phyloP scores from a whole-genome alignment of 2,329 filamentous ascomycete genomes.

The Hirsutella rhossiliensis region DNA sequence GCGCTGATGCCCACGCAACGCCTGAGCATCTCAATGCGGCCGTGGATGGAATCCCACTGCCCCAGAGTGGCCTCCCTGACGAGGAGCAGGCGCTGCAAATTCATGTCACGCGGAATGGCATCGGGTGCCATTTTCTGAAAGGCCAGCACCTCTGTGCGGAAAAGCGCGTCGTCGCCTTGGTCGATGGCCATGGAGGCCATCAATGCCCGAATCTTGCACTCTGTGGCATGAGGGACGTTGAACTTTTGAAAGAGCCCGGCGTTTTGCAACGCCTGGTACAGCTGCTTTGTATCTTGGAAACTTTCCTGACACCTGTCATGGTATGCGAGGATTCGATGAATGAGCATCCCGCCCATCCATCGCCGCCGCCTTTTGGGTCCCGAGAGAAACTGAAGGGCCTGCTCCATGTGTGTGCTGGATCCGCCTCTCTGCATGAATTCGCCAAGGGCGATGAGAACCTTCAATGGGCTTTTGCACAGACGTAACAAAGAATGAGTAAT shows the following conservation, averaged over 20 bases:
- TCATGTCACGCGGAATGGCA: constrained; percentile 10
- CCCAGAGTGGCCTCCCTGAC: constrained; percentile 15
- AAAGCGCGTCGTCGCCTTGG: constrained; percentile 15
- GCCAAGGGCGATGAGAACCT: constrained; percentile 5
- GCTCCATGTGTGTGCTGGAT: constrained; percentile 3
- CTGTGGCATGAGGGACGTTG: constrained; percentile 6
- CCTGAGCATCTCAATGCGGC: constrained; percentile 11
- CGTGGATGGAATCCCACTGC: constrained; percentile 13
- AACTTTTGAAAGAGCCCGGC: constrained; percentile 13
- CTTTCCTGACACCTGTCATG: not conserved
- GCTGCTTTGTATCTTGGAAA: constrained; percentile 9
- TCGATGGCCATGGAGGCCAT: constrained; percentile 14
- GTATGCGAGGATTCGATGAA: constrained; percentile 6
- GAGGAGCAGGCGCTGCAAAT: constrained; percentile 14
- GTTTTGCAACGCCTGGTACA: constrained; percentile 16
- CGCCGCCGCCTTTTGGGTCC: constrained; percentile 1
- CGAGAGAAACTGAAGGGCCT: constrained; percentile 6
- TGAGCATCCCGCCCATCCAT: constrained; percentile 7
- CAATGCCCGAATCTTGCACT: constrained; percentile 17
- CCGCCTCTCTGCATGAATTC: constrained; percentile 3
- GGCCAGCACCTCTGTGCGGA: constrained; percentile 11
- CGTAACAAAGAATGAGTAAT: constrained; percentile 11
- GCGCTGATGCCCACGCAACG: constrained; percentile 6
- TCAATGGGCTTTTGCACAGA: constrained; percentile 11
- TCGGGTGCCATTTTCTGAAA: constrained; percentile 10